Evolutionary conservation across 495 filamentous ascomycete species (phyloP), one percentile per base, ranked within the genome.

Genomic region (Hypoxylon lenormandii): DNA sequence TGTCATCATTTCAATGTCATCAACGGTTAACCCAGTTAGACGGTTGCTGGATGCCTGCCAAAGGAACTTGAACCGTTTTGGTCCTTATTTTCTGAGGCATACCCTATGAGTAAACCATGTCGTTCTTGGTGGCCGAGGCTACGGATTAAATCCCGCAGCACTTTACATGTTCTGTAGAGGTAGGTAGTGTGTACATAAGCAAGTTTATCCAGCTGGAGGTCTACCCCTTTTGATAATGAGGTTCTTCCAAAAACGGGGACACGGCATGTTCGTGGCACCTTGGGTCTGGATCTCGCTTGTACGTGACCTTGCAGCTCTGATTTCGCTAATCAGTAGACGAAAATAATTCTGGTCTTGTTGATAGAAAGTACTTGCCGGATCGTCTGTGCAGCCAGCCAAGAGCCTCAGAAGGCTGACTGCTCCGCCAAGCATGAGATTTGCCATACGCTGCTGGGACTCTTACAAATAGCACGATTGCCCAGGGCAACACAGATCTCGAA

Each of bases 341-440:
- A 51, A 56, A 15, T 40, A 23, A 48, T 28, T 37, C 37, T 42
- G 28, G 36, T 68, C 23, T 16, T 48, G 42, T 47, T 49, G 36
- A 54, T 48, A 53, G 28, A 60, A 46, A 58, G 54, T 36, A 72
- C 69, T 68, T 72, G 69, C 69, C 63, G 69, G 69, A 60, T 63
- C 59, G 64, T 72, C 6, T 33, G 30, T 45, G 69, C 64, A 47
- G 40, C 11, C 55, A 60, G 69, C 69, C 69, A 72, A 72, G 69
- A 72, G 69, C 69, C 69, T 68, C 69, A 72, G 51, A 68, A 67
- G 69, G 69, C 69, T 72, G 69, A 72, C 64, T 69, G 63, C 69
- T 67, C 69, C 50, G 69, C 64, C 69, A 68, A 72, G 64, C 54
- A 43, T 58, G 37, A 64, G 26, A 68, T 60, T 64, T 64, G 64